phyloP scores from a whole-genome alignment of 768 basidiomycete species.

The Termitomyces sp. region DNA sequence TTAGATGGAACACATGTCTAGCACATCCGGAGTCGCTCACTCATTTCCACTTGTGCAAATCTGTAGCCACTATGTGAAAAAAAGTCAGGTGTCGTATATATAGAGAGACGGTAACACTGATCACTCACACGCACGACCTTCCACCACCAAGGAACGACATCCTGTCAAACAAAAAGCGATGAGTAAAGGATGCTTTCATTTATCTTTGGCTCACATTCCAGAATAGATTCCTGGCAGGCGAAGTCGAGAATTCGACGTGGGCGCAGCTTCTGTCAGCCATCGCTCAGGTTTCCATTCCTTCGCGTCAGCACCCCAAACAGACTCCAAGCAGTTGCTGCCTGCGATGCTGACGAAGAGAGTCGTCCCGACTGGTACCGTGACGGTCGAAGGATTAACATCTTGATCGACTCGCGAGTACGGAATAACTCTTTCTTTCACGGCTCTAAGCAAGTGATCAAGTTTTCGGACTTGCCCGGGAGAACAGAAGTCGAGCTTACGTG shows the following conservation, averaged over 20 bases:
- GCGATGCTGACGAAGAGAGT: conserved; percentile 43
- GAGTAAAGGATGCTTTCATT: background rate
- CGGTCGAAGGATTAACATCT: conserved; percentile 20
- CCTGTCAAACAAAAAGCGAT: conserved; percentile 21
- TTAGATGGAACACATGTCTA: background rate
- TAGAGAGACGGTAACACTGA: background rate
- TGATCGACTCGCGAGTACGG: conserved; percentile 25
- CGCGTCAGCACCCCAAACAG: conserved; percentile 44
- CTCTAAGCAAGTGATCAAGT: conserved; percentile 20
- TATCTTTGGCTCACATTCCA: conserved; percentile 34
- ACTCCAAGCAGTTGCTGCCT: conserved; percentile 40
- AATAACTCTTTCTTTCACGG: conserved; percentile 35
- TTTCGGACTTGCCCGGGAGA: background rate
- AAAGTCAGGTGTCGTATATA: background rate
- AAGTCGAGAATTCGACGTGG: conserved; percentile 7
- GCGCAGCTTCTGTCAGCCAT: conserved; percentile 31
- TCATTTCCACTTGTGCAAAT: conserved; percentile 53
- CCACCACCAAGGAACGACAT: conserved; percentile 53
- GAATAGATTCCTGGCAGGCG: conserved; percentile 45
- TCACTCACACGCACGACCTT: conserved; percentile 46
- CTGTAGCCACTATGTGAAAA: conserved; percentile 35
- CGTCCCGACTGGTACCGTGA: conserved; percentile 42
- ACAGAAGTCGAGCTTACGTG: conserved; percentile 24
- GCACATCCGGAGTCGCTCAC: conserved; percentile 23
- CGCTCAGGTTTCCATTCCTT: conserved; percentile 50